Evolutionary conservation across 2,329 filamentous ascomycete genomes (phyloP), one percentile per base, ranked within the genome.

Genomic region (Achaetomium macrosporum): DNA sequence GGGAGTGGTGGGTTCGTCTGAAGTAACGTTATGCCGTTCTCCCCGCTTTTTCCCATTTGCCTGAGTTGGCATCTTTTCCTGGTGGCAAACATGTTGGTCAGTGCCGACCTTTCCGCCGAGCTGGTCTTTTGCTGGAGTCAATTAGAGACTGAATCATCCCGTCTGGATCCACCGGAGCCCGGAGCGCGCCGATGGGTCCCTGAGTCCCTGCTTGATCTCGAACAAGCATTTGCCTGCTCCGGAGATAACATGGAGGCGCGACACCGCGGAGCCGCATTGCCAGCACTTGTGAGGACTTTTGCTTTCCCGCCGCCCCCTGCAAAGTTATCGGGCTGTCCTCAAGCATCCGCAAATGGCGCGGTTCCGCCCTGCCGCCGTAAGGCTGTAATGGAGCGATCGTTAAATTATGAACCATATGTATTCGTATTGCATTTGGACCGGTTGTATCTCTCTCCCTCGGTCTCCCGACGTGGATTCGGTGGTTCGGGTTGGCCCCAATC

Each of bases 31-130:
- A 19, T 33, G 29, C 16, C 36, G 7, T 36, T 13, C 5, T 29
- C 30, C 33, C 16, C 45, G 25, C 36, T 6, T 16, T 10, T 16
- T 42, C 36, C 29, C 29, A 30, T 35, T 30, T n/a, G 12, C 35
- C 17, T 30, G 19, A 5, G 7, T 25, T 25, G 50, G 19, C 43
- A 20, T 42, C 19, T 20, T 51, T 42, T 31, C 17, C 31, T 42
- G 37, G 30, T 13, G 15, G 35, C 42, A 7, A 29, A 41, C n/a
- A 20, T 7, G 16, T 12, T 37, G 36, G 15, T 37, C 30, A 30
- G 29, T 51, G 49, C 43, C 49, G 49, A 36, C 29, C 13, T 16
- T 43, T 43, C 39, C 33, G 50, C 44, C 19, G 42, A n/a, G 35
- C n/a, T 25, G 42, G n/a, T n/a, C 7, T n/a, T 37, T 45, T 16